Conservation (phyloP, 345 rosid species). For the Nephelium lappaceum region DNA sequence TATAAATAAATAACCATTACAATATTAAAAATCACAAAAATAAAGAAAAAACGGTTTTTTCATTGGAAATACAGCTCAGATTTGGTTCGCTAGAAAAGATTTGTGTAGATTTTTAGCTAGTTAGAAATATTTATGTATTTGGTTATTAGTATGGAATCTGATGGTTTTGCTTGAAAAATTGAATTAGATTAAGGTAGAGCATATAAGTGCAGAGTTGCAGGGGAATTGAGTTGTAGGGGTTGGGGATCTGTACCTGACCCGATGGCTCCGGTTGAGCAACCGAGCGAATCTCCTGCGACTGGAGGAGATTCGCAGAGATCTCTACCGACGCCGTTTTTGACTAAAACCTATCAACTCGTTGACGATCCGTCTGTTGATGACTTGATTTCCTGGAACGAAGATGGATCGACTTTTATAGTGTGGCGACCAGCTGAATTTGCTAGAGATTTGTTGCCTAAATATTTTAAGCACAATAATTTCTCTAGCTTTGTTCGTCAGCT, state of each 20-base stretch:
- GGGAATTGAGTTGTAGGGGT: slow-evolving; percentile 34
- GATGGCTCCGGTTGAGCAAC: slow-evolving; percentile 70
- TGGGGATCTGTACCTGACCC: slow-evolving; percentile 29
- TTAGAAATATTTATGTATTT: not conserved
- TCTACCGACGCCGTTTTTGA: slow-evolving; percentile 88
- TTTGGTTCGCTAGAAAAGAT: not conserved
- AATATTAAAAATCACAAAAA: not conserved
- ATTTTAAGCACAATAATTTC: slow-evolving; percentile 94
- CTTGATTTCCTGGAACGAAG: slow-evolving; percentile 86
- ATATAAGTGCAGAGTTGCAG: slow-evolving; percentile 2
- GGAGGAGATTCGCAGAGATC: slow-evolving; percentile 71
- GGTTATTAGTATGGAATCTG: slow-evolving; percentile 5
- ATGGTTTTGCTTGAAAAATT: slow-evolving; percentile 9
- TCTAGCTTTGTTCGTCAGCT: slow-evolving; percentile 97
- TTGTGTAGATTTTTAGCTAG: no score
- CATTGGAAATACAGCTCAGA: not conserved
- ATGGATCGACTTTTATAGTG: slow-evolving; percentile 84
- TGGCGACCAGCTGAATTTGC: slow-evolving; percentile 97
- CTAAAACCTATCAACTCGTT: slow-evolving; percentile 84
- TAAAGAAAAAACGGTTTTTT: not conserved
- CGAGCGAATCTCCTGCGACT: slow-evolving; percentile 55
- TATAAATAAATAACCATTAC: not conserved
- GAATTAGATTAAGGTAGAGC: slow-evolving; percentile 4
- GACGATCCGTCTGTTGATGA: slow-evolving; percentile 78
- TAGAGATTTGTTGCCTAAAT: slow-evolving; percentile 86